A percentile compares a stretch with the other conserved stretches of the same genome.
phyloP scores from a whole-genome alignment of 1,284 basidiomycete species.

The Cystobasidium pallidum region DNA sequence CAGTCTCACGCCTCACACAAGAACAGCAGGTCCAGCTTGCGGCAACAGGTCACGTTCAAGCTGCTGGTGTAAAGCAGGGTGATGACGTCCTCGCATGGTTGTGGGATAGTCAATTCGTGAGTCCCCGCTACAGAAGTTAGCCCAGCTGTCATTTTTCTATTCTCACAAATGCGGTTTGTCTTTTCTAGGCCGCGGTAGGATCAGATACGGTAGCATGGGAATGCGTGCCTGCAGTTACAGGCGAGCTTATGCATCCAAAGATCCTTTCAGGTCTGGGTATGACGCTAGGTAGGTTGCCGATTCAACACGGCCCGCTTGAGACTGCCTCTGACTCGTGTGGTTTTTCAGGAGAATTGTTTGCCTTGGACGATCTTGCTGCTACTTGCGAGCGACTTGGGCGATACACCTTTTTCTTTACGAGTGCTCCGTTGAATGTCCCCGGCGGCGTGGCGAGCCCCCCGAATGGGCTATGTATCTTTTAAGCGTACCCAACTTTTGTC shows the following conservation, averaged over 20 bases:
- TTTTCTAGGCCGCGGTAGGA: slow-evolving; percentile 18
- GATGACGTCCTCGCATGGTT: slow-evolving; percentile 21
- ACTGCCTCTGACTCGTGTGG: background rate
- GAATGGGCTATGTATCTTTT: slow-evolving; percentile 57
- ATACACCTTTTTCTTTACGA: slow-evolving; percentile 59
- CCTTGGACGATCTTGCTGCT: slow-evolving; percentile 56
- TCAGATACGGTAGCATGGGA: slow-evolving; percentile 22
- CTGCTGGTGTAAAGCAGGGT: slow-evolving; percentile 29
- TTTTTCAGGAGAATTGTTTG: slow-evolving; percentile 58
- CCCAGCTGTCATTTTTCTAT: too few species aligned
- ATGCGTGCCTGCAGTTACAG: slow-evolving; percentile 10
- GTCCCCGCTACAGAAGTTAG: background rate
- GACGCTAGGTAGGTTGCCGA: background rate
- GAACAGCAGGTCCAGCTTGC: slow-evolving; percentile 19
- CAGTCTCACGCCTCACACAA: background rate
- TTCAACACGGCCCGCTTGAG: background rate
- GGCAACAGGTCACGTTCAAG: background rate
- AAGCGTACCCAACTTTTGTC: too few species aligned
- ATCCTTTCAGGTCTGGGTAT: slow-evolving; percentile 22
- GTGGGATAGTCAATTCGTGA: slow-evolving; percentile 16
- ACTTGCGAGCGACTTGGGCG: slow-evolving; percentile 53
- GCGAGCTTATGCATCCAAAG: slow-evolving; percentile 27
- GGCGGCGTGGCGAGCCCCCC: slow-evolving; percentile 59
- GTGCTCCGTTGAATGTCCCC: slow-evolving; percentile 57
- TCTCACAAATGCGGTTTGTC: background rate